phyloP scores from a whole-genome alignment of 306 rosid species.

The Quercus glauca region DNA sequence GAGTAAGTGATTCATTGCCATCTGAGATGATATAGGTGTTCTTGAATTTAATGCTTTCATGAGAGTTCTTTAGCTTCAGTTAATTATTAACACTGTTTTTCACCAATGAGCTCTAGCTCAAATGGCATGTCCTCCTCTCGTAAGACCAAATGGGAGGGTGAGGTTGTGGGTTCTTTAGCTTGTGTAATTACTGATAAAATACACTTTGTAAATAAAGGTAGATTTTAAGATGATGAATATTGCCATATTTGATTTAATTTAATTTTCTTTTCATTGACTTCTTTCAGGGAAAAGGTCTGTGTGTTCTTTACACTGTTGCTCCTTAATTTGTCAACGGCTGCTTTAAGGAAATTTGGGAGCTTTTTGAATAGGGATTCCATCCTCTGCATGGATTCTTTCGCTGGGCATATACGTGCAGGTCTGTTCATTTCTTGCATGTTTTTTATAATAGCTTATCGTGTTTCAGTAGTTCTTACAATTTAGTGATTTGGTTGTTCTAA shows the following conservation, averaged over 20 bases:
- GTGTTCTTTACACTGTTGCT: conserved; percentile 61
- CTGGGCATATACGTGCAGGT: conserved; percentile 58
- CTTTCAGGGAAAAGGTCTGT: conserved; percentile 69
- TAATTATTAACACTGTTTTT: not conserved
- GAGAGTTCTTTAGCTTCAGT: conserved; percentile 10
- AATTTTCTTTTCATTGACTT: conserved; percentile 18
- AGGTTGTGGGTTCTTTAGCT: too few relatives aligned
- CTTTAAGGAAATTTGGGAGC: conserved; percentile 44
- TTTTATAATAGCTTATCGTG: not conserved
- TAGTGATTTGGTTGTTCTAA: not conserved
- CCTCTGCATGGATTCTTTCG: conserved; percentile 55
- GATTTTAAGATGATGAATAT: not conserved
- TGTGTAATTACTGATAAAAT: too few relatives aligned
- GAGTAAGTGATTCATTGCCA: conserved; percentile 39
- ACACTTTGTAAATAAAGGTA: not conserved
- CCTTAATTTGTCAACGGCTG: conserved; percentile 49
- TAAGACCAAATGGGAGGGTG: too few relatives aligned
- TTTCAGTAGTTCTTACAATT: not conserved
- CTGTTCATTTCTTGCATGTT: conserved; percentile 9
- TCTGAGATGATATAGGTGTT: conserved; percentile 6
- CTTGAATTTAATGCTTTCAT: not conserved
- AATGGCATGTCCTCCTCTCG: too few relatives aligned
- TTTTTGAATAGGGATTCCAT: conserved; percentile 37
- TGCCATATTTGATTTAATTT: not conserved
- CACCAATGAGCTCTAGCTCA: not conserved